Percentiles rank a stretch among this genome's conserved stretches.
Evolutionary conservation across 805 yeast genomes (phyloP).

Genomic region (Wickerhamomyces tratensis): DNA sequence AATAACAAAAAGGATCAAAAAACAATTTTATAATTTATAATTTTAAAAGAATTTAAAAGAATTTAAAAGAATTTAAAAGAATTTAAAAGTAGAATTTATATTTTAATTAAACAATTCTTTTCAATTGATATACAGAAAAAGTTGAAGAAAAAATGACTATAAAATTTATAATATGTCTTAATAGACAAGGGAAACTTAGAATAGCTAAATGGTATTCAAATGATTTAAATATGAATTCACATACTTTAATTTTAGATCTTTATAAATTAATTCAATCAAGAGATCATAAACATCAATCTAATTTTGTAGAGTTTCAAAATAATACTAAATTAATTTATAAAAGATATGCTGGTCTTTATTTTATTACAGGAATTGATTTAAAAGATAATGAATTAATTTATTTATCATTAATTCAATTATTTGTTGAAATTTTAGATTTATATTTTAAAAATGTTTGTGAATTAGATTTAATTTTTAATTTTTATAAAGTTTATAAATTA

Average conservation of each 20-base stretch:
- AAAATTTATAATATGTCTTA: constrained; percentile 73
- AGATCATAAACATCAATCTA: constrained; percentile 76
- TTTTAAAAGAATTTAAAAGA: no score
- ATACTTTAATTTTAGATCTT: constrained; percentile 42
- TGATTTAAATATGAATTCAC: constrained; percentile 34
- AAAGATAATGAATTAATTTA: constrained; percentile 75
- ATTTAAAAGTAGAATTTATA: no score
- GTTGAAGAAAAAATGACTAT: no score
- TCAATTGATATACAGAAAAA: no score
- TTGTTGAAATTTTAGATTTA: constrained; percentile 81
- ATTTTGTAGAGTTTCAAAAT: constrained; percentile 64
- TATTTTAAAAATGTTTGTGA: constrained; percentile 86
- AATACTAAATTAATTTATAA: constrained; percentile 63
- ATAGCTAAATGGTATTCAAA: constrained; percentile 69
- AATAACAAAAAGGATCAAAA: no score
- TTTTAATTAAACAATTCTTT: no score
- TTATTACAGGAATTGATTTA: constrained; percentile 75
- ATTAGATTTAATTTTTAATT: constrained; percentile 85
- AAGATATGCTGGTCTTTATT: constrained; percentile 86
- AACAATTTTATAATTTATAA: no score
- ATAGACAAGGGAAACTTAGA: constrained; percentile 90
- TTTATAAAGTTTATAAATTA: constrained; percentile 72
- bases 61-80: no score
- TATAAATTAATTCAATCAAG: constrained; percentile 75
- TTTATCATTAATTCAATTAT: constrained; percentile 75